phyloP scores from a whole-genome alignment of 257 asterid genomes.

The Forsythia viridissima region DNA sequence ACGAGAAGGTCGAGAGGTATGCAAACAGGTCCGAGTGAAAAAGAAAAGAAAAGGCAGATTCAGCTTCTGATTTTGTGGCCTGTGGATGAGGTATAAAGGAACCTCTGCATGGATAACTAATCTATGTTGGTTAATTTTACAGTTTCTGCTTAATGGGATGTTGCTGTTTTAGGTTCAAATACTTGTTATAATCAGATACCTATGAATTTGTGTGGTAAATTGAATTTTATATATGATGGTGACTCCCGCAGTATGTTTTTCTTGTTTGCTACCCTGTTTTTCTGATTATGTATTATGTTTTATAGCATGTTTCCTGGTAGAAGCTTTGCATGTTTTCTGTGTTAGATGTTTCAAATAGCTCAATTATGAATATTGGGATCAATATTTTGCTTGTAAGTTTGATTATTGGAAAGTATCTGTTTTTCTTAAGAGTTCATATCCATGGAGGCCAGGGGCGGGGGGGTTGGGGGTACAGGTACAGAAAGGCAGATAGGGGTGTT shows the following conservation, averaged over 20 bases:
- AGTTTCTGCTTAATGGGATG: not conserved
- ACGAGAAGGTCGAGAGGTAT: slow-evolving; percentile 79
- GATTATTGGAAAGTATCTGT: not conserved
- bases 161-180: slow-evolving; percentile 4
- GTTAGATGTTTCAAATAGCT: not conserved
- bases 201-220: slow-evolving; percentile 5
- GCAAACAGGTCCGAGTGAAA: slow-evolving; percentile 71
- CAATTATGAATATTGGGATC: not conserved
- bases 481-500: not conserved
- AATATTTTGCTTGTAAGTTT: not conserved
- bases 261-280: not conserved
- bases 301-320: not conserved
- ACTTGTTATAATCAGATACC: slow-evolving; percentile 8
- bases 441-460: not conserved
- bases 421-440: not conserved
- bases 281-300: not conserved
- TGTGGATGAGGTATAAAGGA: not conserved
- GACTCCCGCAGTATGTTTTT: not conserved
- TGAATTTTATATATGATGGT: not conserved
- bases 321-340: not conserved
- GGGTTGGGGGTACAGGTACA: not conserved
- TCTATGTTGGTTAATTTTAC: not conserved
- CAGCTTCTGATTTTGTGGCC: slow-evolving; percentile 3
- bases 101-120: slow-evolving; percentile 4
- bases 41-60: slow-evolving; percentile 9